Conservation (phyloP, 257 asterid species). For the Nemophila menziesii region DNA sequence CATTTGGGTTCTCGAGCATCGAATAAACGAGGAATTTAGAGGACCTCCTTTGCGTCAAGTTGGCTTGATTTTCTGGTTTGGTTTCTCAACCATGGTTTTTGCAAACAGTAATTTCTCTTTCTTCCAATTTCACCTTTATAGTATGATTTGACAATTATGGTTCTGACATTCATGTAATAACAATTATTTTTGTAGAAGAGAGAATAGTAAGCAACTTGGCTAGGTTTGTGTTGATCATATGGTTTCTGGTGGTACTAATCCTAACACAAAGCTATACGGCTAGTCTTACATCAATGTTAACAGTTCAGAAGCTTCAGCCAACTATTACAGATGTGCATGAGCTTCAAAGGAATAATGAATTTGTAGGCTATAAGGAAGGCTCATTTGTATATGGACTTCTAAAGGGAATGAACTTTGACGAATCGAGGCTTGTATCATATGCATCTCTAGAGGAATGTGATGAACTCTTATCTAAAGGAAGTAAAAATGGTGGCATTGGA, state of each 20-base stretch:
- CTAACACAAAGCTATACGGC: slow-evolving; percentile 36
- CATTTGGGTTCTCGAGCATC: slow-evolving; percentile 30
- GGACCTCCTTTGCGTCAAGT: slow-evolving; percentile 19
- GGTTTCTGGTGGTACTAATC: slow-evolving; percentile 30
- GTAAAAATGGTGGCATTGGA: slow-evolving; percentile 17
- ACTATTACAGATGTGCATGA: slow-evolving; percentile 19
- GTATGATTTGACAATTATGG: no score
- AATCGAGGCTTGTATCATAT: slow-evolving; percentile 6
- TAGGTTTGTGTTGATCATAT: slow-evolving; percentile 24
- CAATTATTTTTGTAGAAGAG: slow-evolving; percentile 10
- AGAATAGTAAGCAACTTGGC: slow-evolving; percentile 26
- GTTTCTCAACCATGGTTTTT: slow-evolving; percentile 25
- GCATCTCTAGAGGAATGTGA: slow-evolving; percentile 9
- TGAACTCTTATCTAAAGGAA: slow-evolving; percentile 15
- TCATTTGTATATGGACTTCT: slow-evolving; percentile 20
- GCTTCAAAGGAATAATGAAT: slow-evolving; percentile 15
- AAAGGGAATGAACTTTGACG: slow-evolving; percentile 4
- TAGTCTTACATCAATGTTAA: slow-evolving; percentile 31
- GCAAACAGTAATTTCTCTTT: slow-evolving; percentile 6
- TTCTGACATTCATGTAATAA: background rate
- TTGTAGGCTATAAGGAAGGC: slow-evolving; percentile 15
- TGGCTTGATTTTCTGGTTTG: slow-evolving; percentile 22
- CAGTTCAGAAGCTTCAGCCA: slow-evolving; percentile 19
- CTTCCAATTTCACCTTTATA: no score
- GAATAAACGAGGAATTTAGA: slow-evolving; percentile 14